Base-by-base conservation (phyloP, 78 protist genomes). In the Tieghemostelium lacteum region DNA sequence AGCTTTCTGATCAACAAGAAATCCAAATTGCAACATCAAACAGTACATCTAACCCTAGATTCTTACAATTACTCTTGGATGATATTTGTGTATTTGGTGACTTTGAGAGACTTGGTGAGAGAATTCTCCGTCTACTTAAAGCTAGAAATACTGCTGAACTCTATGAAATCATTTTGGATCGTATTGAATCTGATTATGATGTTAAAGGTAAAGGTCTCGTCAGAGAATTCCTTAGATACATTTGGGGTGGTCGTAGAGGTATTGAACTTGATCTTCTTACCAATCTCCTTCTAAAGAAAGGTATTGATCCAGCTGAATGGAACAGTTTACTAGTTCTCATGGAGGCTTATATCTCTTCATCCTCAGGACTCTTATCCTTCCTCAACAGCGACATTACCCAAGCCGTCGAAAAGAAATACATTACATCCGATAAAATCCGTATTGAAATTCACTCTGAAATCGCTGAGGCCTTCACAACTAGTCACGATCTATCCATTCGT, bases 141-240 rank as follows among this genome's bases (percentile, higher is more conserved):
- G 95, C 95, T 6, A 80, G 52, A 29, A 92, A 80, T n/a, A 73
- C 87, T 4, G 6, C 88, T 28, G 74, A 92, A 12, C 92, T 92
- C 19, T 92, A 92, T 63, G 87, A 92, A 20, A 67, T 83, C 52
- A 73, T 92, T n/a, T 29, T 92, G 26, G 75, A 80, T 24, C 73
- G 95, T 58, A 74, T 92, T 28, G 95, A 92, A 63, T 57, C 75
- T 19, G 95, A 92, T 45, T 92, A 92, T 20, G 95, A 92, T 61
- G 31, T 40, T 8, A 85, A 77, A 2, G 88, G 73, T 17, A 91
- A 80, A 37, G 94, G 94, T 22, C 62, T 74, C 33, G 94, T 91
- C 2, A 77, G 61, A 10, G 86, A 83, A 24, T 91, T 91, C 89
- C 71, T 91, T 7, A 45, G 55, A 31, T 87, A 55, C 8, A 45